Conservation (phyloP, 202 grass and related monocot species). For the Eragrostis tef region DNA sequence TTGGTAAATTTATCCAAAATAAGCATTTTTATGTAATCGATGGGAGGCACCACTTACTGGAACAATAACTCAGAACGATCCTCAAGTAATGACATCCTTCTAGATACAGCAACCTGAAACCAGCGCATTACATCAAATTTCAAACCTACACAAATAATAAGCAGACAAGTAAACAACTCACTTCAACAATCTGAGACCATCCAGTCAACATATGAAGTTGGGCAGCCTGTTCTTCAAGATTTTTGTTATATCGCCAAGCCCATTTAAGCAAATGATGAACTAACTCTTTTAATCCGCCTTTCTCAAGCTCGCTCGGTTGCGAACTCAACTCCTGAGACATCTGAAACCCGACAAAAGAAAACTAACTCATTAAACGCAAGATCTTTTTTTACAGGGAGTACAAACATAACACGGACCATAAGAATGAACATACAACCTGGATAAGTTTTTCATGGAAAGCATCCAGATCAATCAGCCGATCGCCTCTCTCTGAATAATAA, state of each 20-base stretch:
- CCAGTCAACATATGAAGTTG: slow-evolving; percentile 96
- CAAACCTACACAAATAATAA: slow-evolving; percentile 26
- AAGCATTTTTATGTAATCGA: slow-evolving; percentile 24
- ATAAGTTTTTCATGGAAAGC: slow-evolving; percentile 83
- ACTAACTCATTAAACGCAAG: slow-evolving; percentile 32
- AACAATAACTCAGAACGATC: slow-evolving; percentile 87
- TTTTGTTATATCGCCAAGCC: slow-evolving; percentile 90
- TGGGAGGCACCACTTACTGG: slow-evolving; percentile 64
- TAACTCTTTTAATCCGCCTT: slow-evolving; percentile 69
- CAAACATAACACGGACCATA: slow-evolving; percentile 19
- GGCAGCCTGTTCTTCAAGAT: slow-evolving; percentile 96
- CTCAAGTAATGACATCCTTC: slow-evolving; percentile 95
- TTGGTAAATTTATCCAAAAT: slow-evolving; percentile 28
- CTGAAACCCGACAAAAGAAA: slow-evolving; percentile 45
- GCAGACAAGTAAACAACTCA: slow-evolving; percentile 47
- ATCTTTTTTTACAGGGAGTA: not conserved
- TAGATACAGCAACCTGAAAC: slow-evolving; percentile 78
- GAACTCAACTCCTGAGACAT: slow-evolving; percentile 58
- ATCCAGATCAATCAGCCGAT: slow-evolving; percentile 86
- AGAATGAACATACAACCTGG: slow-evolving; percentile 61
- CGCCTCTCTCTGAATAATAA: slow-evolving; percentile 91
- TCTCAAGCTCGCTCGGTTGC: slow-evolving; percentile 67
- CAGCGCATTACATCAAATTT: not conserved
- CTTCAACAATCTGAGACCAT: slow-evolving; percentile 97
- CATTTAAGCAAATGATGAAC: slow-evolving; percentile 91